A percentile compares a stretch with the other conserved stretches of the same genome.
phyloP scores from a whole-genome alignment of 495 filamentous ascomycete genomes.

The Aspergillus sparsus region DNA sequence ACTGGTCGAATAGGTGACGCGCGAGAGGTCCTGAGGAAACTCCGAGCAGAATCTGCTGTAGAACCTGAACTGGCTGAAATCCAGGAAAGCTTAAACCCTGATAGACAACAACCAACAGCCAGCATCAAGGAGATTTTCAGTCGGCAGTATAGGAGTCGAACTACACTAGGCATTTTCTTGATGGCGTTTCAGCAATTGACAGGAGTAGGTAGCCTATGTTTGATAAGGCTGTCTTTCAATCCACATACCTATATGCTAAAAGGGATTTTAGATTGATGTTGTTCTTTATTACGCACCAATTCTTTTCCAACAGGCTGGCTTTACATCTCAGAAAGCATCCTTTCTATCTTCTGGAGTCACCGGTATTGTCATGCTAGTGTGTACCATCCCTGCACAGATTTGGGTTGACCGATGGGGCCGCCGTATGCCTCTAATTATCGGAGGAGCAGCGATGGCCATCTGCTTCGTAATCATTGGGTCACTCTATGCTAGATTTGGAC shows the following conservation, averaged over 20 bases:
- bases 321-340: slow-evolving; percentile 17
- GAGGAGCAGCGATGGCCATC: slow-evolving; percentile 15
- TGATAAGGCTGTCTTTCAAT: neutral
- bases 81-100: slow-evolving; percentile 11
- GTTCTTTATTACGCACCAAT: slow-evolving; percentile 20
- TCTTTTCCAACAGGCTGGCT: slow-evolving; percentile 20
- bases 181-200: slow-evolving; percentile 25
- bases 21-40: neutral
- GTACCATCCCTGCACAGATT: slow-evolving; percentile 22
- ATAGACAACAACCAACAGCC: slow-evolving; percentile 10
- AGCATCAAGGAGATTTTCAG: slow-evolving; percentile 21
- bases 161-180: slow-evolving; percentile 18
- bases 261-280: slow-evolving; percentile 12
- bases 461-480: slow-evolving; percentile 19
- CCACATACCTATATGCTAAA: neutral
- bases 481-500: slow-evolving; percentile 17
- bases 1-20: slow-evolving; percentile 8
- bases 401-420: slow-evolving; percentile 24
- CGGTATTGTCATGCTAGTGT: slow-evolving; percentile 23
- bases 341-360: slow-evolving; percentile 19
- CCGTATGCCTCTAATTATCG: slow-evolving; percentile 16
- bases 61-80: slow-evolving; percentile 14
- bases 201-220: slow-evolving; percentile 2
- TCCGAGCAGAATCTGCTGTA: slow-evolving; percentile 1
- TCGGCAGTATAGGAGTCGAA: slow-evolving; percentile 17